phyloP scores from a whole-genome alignment of 2,329 filamentous ascomycete species.

The Penicillium verrucosum region DNA sequence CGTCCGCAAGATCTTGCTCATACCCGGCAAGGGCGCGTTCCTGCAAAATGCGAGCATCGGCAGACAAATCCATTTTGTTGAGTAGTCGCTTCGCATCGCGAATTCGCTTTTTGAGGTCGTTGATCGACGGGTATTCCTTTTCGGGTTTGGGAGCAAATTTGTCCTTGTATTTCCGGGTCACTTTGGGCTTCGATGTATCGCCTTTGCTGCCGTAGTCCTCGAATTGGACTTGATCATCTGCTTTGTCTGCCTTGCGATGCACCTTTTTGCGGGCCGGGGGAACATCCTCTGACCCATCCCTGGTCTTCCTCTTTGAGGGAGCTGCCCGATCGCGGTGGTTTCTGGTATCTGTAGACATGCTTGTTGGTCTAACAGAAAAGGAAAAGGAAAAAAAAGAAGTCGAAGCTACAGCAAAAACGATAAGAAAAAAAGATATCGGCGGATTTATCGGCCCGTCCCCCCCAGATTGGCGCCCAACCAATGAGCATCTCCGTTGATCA shows the following conservation, averaged over 20 bases:
- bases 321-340: slow-evolving; percentile 17
- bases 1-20: slow-evolving; percentile 53
- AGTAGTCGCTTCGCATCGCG: slow-evolving; percentile 56
- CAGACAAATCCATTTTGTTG: slow-evolving; percentile 49
- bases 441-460: slow-evolving; percentile 33
- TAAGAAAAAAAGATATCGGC: slow-evolving; percentile 26
- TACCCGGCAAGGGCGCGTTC: slow-evolving; percentile 58
- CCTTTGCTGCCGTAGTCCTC: slow-evolving; percentile 12
- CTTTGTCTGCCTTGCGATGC: slow-evolving; percentile 14
- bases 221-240: slow-evolving; percentile 11
- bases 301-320: slow-evolving; percentile 30
- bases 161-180: slow-evolving; percentile 19
- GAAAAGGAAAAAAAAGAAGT: background rate
- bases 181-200: slow-evolving; percentile 8
- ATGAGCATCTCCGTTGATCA: slow-evolving; percentile 18
- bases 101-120: slow-evolving; percentile 55
- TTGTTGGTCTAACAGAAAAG: slow-evolving; percentile 1
- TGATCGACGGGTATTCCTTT: slow-evolving; percentile 38
- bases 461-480: slow-evolving; percentile 27
- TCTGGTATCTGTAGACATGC: slow-evolving; percentile 15
- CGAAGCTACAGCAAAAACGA: slow-evolving; percentile 5
- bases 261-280: slow-evolving; percentile 26
- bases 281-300: slow-evolving; percentile 26
- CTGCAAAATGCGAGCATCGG: slow-evolving; percentile 55
- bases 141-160: slow-evolving; percentile 23